Conservation (phyloP, 805 yeast species). For the Saccharomycopsis amapae region DNA sequence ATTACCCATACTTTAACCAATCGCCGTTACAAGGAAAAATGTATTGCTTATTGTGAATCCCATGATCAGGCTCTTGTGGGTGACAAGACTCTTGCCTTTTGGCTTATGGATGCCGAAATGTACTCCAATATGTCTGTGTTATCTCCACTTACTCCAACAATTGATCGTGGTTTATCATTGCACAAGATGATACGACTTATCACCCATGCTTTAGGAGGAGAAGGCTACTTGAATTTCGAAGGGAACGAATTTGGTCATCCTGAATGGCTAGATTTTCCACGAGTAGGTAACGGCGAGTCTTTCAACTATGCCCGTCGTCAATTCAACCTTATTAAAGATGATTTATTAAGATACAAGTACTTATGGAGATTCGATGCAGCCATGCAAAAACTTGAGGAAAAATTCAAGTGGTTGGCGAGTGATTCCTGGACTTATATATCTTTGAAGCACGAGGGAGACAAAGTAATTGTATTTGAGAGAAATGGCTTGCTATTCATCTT, state of each 20-base stretch:
- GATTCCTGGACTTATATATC: conserved; percentile 78
- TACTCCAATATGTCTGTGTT: conserved; percentile 87
- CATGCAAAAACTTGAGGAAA: conserved; percentile 69
- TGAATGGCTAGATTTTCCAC: conserved; percentile 97
- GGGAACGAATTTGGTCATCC: conserved; percentile 99
- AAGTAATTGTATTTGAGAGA: conserved; percentile 83
- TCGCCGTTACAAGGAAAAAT: conserved; percentile 80
- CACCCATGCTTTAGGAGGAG: conserved; percentile 93
- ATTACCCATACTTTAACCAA: conserved; percentile 80
- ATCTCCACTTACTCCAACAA: conserved; percentile 62
- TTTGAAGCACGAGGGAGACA: conserved; percentile 81
- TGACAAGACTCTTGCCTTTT: conserved; percentile 91
- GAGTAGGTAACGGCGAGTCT: conserved; percentile 78
- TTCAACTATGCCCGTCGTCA: conserved; percentile 95
- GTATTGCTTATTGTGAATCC: conserved; percentile 88
- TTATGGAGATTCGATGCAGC: conserved; percentile 78
- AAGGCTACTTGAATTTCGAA: conserved; percentile 91
- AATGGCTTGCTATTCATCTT: conserved; percentile 78
- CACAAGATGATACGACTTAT: conserved; percentile 86
- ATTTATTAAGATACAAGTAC: conserved; percentile 68
- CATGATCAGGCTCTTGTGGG: conserved; percentile 98
- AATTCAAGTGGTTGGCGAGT: conserved; percentile 62
- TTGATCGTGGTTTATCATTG: conserved; percentile 84
- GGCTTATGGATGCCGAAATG: conserved; percentile 99
- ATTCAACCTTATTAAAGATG: conserved; percentile 79